Evolutionary conservation across 306 rosid genomes (phyloP).

Genomic region (Cyamopsis tetragonoloba): DNA sequence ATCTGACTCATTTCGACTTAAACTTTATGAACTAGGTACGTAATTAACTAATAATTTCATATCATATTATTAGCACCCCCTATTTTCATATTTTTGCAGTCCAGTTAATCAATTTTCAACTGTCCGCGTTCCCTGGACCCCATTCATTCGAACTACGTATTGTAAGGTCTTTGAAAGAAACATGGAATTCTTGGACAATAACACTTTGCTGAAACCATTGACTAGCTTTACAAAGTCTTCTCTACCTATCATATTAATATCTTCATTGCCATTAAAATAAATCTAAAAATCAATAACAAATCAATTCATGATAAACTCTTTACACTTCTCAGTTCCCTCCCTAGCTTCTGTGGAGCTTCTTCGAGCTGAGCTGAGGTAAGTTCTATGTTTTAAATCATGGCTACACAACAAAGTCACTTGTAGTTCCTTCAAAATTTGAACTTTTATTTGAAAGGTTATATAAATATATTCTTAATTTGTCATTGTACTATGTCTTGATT

Average conservation of each 20-base stretch:
- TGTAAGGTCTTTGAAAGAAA: background rate
- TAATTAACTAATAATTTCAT: too few relatives aligned
- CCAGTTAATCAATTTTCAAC: background rate
- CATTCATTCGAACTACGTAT: too few relatives aligned
- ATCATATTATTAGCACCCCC: too few relatives aligned
- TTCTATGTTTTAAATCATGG: background rate
- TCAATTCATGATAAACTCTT: too few relatives aligned
- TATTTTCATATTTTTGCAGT: background rate
- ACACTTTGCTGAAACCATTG: conserved; percentile 21
- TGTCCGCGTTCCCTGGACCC: background rate
- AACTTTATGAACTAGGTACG: too few relatives aligned
- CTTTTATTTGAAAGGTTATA: background rate
- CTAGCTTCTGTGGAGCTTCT: background rate
- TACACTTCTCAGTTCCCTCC: background rate
- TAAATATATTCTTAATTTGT: background rate
- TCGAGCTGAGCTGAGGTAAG: conserved; percentile 18
- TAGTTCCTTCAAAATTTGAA: background rate
- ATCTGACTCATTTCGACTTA: too few relatives aligned
- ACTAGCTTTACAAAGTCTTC: conserved; percentile 19
- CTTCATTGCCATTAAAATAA: background rate
- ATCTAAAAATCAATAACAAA: background rate
- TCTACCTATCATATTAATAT: background rate
- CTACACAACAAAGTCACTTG: background rate
- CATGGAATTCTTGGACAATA: background rate
- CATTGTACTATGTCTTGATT: background rate